phyloP scores from a whole-genome alignment of 83 land plant genomes.

The Picea abies region DNA sequence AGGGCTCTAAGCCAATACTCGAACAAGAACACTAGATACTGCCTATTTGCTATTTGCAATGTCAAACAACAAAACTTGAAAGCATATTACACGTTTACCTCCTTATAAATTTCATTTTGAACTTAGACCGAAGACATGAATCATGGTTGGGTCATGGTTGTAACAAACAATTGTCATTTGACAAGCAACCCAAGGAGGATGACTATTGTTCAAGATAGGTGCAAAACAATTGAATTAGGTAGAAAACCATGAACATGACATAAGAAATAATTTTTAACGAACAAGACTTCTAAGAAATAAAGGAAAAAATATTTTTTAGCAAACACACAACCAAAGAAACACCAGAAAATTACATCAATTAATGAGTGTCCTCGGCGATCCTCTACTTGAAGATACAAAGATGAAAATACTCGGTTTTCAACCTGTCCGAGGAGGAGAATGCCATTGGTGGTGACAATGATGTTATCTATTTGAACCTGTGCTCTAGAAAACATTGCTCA shows the following conservation, averaged over 20 bases:
- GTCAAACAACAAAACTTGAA: neutral
- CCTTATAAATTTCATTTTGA: neutral
- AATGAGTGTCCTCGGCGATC: neutral
- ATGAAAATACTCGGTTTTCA: neutral
- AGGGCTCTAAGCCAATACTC: neutral
- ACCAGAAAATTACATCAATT: neutral
- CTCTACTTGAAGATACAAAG: neutral
- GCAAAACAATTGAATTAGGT: neutral
- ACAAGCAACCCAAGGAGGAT: neutral
- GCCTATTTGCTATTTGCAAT: neutral
- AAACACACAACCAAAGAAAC: neutral
- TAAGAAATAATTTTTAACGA: neutral
- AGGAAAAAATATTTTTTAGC: neutral
- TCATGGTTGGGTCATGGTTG: neutral
- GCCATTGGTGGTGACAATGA: neutral
- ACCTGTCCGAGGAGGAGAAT: neutral
- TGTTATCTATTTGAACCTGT: constrained; percentile 20
- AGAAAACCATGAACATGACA: too few species aligned
- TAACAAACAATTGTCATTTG: neutral
- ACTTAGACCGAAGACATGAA: neutral
- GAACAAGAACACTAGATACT: neutral
- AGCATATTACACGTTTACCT: neutral
- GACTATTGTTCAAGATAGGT: neutral
- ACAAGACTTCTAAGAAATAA: neutral
- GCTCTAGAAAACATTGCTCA: constrained; percentile 53